Base-by-base conservation (phyloP, 306 rosid species). In the Aeschynomene evenia region DNA sequence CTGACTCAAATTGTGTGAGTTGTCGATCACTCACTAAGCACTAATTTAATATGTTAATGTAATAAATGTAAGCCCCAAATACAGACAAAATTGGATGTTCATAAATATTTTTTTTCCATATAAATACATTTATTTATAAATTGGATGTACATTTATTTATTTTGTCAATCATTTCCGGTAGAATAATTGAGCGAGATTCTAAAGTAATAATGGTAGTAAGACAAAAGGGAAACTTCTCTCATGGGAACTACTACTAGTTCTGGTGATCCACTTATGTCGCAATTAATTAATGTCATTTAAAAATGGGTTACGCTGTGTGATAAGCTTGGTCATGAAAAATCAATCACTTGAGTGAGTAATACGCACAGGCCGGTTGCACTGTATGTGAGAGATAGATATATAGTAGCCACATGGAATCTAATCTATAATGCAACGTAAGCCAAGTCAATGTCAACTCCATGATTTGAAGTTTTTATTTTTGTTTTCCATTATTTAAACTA, bases 11-110 rank as follows among this genome's bases (percentile, higher is more conserved):
- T 14, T 2, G 18, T 2, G 18, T 52, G 80, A 76, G 80, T 60
- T 68, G 80, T 75, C 71, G 18, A 13, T 68, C 80, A 75, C 70
- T 68, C 80, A 75, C 70, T 18, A 18, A 13, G 46, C n/a, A 26
- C 24, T 31, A 19, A 43, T 21, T 12, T 2, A n/a, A n/a, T n/a
- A n/a, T n/a, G n/a, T n/a, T n/a, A n/a, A n/a, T n/a, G n/a, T n/a
- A n/a, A n/a, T n/a, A n/a, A n/a, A n/a, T n/a, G n/a, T n/a, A n/a
- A n/a, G n/a, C n/a, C n/a, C n/a, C n/a, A n/a, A n/a, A n/a, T n/a
- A n/a, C n/a, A n/a, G n/a, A n/a, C n/a, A n/a, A n/a, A n/a, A n/a
- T n/a, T n/a, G n/a, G n/a, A n/a, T n/a, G n/a, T n/a, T n/a, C n/a
- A n/a, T n/a, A n/a, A n/a, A n/a, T n/a, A n/a, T n/a, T n/a, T n/a